Conservation (phyloP, 225 moss, liverwort and hornwort genomes). For the Straminergon stramineum region DNA sequence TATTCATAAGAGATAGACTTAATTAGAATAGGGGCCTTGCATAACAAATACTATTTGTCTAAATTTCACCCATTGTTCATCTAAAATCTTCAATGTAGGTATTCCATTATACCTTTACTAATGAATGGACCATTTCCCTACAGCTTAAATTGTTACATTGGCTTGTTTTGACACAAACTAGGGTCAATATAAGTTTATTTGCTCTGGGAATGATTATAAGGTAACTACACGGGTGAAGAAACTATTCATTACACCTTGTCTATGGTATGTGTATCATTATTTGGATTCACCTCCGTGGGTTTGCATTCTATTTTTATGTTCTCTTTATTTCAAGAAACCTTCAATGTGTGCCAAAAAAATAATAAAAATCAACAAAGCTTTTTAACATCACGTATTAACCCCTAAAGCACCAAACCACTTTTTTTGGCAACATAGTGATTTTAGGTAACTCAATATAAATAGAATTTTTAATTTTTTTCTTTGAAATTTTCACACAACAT, state of each 20-base stretch:
- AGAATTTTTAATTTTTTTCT: no score
- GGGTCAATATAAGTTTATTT: no score
- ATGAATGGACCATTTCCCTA: not conserved
- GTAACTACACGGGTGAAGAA: rapidly evolving
- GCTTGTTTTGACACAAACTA: not conserved
- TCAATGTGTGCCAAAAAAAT: not conserved
- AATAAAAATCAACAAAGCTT: not conserved
- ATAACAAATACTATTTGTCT: not conserved
- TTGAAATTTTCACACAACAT: no score
- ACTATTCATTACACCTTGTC: not conserved
- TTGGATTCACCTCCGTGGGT: not conserved
- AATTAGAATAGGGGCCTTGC: not conserved
- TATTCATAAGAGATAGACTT: not conserved
- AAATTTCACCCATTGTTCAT: not conserved
- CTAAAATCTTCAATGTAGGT: not conserved
- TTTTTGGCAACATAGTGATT: no score
- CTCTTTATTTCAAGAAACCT: not conserved
- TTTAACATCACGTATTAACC: not conserved
- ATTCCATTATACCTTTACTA: not conserved
- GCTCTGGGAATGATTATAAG: not conserved
- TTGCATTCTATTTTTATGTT: not conserved
- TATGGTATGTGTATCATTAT: not conserved
- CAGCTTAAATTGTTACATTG: not conserved
- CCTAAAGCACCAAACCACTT: no score
- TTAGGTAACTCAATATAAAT: no score